Conservation (phyloP, 257 asterid species). For the Oldenlandia corymbosa region DNA sequence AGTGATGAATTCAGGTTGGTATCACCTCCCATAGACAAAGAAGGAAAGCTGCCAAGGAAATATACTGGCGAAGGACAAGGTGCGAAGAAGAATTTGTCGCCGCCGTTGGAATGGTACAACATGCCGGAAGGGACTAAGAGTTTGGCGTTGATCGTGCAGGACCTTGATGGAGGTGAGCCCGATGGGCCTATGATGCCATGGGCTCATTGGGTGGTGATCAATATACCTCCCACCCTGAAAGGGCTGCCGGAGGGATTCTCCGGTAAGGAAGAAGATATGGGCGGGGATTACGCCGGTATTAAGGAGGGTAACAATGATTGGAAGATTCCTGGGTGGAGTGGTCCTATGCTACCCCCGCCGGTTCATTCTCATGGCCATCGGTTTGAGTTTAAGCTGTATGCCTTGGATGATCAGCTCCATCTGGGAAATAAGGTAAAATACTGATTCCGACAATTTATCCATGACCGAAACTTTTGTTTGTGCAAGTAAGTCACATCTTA, state of each 20-base stretch:
- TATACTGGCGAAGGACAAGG: slow-evolving; percentile 84
- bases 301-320: slow-evolving; percentile 65
- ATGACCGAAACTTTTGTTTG: too few relatives aligned
- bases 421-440: slow-evolving; percentile 91
- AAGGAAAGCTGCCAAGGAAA: slow-evolving; percentile 63
- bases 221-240: slow-evolving; percentile 66
- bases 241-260: slow-evolving; percentile 89
- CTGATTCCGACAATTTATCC: too few relatives aligned
- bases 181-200: slow-evolving; percentile 51
- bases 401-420: slow-evolving; percentile 48
- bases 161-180: slow-evolving; percentile 77
- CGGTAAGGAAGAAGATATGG: slow-evolving; percentile 43
- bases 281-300: slow-evolving; percentile 39
- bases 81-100: slow-evolving; percentile 53
- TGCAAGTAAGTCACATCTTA: too few relatives aligned
- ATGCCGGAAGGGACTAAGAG: slow-evolving; percentile 54
- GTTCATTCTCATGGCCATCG: slow-evolving; percentile 44
- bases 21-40: slow-evolving; percentile 41
- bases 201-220: slow-evolving; percentile 64
- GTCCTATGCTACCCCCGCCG: slow-evolving; percentile 50
- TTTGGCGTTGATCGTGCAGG: slow-evolving; percentile 61
- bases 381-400: slow-evolving; percentile 68
- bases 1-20: slow-evolving; percentile 61
- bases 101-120: slow-evolving; percentile 86
- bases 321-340: slow-evolving; percentile 72